These are phyloP conservation scores for Verticillium nonalfalfae DNA, from an alignment of 2,329 filamentous ascomycete species.

Conservation along the genomic window DNA sequence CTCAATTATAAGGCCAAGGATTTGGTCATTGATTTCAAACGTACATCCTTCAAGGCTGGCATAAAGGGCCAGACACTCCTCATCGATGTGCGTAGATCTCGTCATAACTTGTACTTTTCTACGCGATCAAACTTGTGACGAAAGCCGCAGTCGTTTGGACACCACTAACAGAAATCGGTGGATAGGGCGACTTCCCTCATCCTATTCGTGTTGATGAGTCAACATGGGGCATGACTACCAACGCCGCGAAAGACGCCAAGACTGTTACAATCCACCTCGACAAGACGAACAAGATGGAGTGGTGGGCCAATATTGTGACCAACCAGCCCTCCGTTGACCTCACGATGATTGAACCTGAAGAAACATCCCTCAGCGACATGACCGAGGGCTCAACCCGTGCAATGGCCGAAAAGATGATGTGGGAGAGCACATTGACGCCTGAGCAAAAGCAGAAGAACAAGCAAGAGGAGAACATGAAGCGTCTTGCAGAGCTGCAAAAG, in stretches of 20 bases:
- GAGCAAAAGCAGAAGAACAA: slow-evolving; percentile 96
- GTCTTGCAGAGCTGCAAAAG: slow-evolving; percentile 91
- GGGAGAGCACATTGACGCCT: slow-evolving; percentile 78
- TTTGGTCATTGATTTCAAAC: slow-evolving; percentile 76
- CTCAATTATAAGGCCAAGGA: slow-evolving; percentile 81
- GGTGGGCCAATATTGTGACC: slow-evolving; percentile 93
- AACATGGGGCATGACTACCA: slow-evolving; percentile 83
- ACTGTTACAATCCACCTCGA: slow-evolving; percentile 79
- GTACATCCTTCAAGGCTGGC: slow-evolving; percentile 68
- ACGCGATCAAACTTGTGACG: too few relatives aligned
- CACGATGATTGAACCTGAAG: slow-evolving; percentile 89
- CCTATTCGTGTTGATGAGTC: slow-evolving; percentile 77
- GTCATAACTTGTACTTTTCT: background rate
- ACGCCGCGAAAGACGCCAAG: slow-evolving; percentile 54
- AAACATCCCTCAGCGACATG: slow-evolving; percentile 82
- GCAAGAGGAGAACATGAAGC: slow-evolving; percentile 91
- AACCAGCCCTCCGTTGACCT: slow-evolving; percentile 88
- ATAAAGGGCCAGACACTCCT: slow-evolving; percentile 86
- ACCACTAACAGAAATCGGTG: background rate
- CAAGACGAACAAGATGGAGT: slow-evolving; percentile 95
- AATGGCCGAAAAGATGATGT: slow-evolving; percentile 99
- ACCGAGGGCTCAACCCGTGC: slow-evolving; percentile 81
- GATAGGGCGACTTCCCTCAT: slow-evolving; percentile 77
- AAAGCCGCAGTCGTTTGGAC: background rate
- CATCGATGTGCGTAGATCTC: slow-evolving; percentile 56